Percentiles rank a stretch among this genome's conserved stretches.
Evolutionary conservation across 73 alveolate species (phyloP).

Genomic region (Diophrys sp.): DNA sequence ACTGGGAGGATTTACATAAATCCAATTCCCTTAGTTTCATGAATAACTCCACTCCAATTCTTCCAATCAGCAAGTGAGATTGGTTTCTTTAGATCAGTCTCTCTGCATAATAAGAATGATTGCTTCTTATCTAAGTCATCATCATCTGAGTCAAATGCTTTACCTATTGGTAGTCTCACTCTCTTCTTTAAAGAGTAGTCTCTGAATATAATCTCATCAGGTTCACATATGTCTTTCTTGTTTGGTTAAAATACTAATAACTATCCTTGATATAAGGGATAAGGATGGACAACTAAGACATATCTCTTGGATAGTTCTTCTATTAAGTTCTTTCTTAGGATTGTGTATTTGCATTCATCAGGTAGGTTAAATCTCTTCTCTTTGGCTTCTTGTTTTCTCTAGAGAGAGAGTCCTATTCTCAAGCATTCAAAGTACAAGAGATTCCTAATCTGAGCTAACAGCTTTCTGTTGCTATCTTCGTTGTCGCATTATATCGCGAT

Average conservation of each 20-base stretch:
- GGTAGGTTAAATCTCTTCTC: slow-evolving; percentile 15
- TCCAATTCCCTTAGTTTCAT: slow-evolving; percentile 51
- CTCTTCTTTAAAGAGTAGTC: slow-evolving; percentile 50
- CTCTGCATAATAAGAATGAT: slow-evolving; percentile 10
- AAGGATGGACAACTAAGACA: slow-evolving; percentile 39
- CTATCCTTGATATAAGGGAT: slow-evolving; percentile 44
- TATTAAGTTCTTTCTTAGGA: slow-evolving; percentile 19
- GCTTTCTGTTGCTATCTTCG: too few species aligned
- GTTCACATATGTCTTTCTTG: slow-evolving; percentile 27
- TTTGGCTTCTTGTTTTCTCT: slow-evolving; percentile 21
- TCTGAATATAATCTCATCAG: slow-evolving; percentile 22
- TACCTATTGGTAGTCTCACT: background rate
- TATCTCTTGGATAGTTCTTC: slow-evolving; percentile 25
- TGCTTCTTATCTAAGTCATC: background rate
- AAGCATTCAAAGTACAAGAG: too few species aligned
- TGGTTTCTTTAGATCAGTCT: slow-evolving; percentile 35
- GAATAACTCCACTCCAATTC: slow-evolving; percentile 24
- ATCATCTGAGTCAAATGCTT: background rate
- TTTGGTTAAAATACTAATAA: slow-evolving; percentile 27
- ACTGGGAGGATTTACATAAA: slow-evolving; percentile 51
- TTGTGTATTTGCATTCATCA: slow-evolving; percentile 13
- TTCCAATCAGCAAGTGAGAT: slow-evolving; percentile 41
- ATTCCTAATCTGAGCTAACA: too few species aligned
- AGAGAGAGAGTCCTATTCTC: too few species aligned
- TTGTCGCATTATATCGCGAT: too few species aligned